phyloP scores from a whole-genome alignment of 345 rosid genomes.

The Salix dunnii region DNA sequence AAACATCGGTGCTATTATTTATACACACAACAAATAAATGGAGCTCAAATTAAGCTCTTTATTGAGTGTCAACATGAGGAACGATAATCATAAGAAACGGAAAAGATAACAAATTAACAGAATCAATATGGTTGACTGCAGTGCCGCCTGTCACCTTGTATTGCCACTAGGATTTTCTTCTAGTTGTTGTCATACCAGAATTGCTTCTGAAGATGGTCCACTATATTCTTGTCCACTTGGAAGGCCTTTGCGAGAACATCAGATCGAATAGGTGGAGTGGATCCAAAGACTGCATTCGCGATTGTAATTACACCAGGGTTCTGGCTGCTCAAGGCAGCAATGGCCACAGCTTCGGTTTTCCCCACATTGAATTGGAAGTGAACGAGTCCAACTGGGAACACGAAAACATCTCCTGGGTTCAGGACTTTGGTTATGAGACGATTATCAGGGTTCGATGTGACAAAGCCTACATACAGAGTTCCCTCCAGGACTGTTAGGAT shows the following conservation, averaged over 20 bases:
- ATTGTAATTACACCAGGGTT: constrained; percentile 15
- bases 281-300: constrained; percentile 7
- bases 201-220: too few relatives aligned
- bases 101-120: too few relatives aligned
- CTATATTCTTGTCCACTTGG: constrained; percentile 8
- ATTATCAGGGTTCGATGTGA: constrained; percentile 4
- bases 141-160: too few relatives aligned
- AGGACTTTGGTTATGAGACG: constrained; percentile 10
- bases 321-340: constrained; percentile 13
- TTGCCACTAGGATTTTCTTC: too few relatives aligned
- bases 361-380: constrained; percentile 11
- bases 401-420: constrained; percentile 5
- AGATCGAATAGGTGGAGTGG: constrained; percentile 4
- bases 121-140: too few relatives aligned
- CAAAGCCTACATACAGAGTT: constrained; percentile 1
- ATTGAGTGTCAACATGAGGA: too few relatives aligned
- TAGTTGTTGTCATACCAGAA: too few relatives aligned
- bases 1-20: too few relatives aligned
- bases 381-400: constrained; percentile 8
- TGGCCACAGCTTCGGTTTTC: constrained; percentile 5
- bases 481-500: background rate
- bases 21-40: too few relatives aligned
- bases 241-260: constrained; percentile 20
- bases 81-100: too few relatives aligned
- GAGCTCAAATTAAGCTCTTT: too few relatives aligned